Conservation (phyloP, 73 alveolate genomes). For the Halteria grandinella region DNA sequence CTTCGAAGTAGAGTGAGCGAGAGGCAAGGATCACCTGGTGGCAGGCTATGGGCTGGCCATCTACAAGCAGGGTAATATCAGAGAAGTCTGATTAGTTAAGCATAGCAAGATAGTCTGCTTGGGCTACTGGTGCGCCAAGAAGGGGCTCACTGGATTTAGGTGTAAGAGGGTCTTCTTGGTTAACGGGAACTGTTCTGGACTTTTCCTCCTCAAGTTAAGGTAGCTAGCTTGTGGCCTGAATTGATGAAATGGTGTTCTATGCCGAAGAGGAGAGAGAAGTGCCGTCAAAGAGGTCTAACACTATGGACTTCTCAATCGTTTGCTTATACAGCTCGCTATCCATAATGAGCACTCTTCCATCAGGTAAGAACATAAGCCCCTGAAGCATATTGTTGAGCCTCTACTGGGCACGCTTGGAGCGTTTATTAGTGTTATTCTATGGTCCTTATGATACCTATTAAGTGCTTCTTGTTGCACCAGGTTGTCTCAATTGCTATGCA, state of each 20-base stretch:
- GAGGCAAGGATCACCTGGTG: conserved; percentile 66
- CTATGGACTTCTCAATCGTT: conserved; percentile 56
- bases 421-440: too few species aligned
- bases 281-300: conserved; percentile 59
- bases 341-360: conserved; percentile 70
- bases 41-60: conserved; percentile 59
- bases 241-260: too few species aligned
- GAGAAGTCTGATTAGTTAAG: conserved; percentile 62
- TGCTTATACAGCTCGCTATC: conserved; percentile 55
- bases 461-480: too few species aligned
- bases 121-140: too few species aligned
- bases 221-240: too few species aligned
- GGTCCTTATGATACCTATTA: too few species aligned
- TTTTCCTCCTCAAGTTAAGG: too few species aligned
- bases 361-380: conserved; percentile 81
- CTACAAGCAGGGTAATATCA: conserved; percentile 70
- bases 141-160: too few species aligned
- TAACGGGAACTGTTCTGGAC: too few species aligned
- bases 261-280: too few species aligned
- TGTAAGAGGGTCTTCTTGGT: too few species aligned
- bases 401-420: neutral
- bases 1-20: conserved; percentile 66
- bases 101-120: conserved; percentile 36
- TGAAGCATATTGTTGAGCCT: conserved; percentile 34
- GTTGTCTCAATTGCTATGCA: too few species aligned